Evolutionary conservation across 1,139 yeast species (phyloP).

Genomic region (Kurtzmaniella quercitrusa): DNA sequence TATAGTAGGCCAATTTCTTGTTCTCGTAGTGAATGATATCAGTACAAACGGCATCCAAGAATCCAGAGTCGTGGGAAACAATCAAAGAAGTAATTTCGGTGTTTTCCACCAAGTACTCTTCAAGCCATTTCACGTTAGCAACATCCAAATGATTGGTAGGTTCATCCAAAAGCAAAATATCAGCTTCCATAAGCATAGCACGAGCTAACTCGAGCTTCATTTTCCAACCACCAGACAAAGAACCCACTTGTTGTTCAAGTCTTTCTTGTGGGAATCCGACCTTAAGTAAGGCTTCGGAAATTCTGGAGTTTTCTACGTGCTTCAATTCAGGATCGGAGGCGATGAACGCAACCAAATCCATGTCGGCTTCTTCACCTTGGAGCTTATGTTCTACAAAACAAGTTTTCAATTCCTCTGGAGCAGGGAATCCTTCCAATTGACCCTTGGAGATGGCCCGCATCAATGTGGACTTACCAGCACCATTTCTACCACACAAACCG

Average conservation of each 20-base stretch:
- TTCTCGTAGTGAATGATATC: constrained; percentile 96
- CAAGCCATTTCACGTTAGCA: constrained; percentile 87
- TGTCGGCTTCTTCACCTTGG: constrained; percentile 92
- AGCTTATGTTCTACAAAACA: constrained; percentile 96
- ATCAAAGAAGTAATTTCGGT: constrained; percentile 88
- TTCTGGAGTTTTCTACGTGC: constrained; percentile 60
- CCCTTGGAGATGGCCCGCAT: constrained; percentile 98
- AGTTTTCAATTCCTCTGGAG: constrained; percentile 79
- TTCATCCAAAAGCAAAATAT: constrained; percentile 89
- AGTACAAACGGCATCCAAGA: constrained; percentile 92
- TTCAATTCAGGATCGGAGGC: constrained; percentile 84
- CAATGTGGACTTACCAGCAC: constrained; percentile 97
- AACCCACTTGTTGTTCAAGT: constrained; percentile 85
- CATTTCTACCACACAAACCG: constrained; percentile 97
- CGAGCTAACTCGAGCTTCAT: constrained; percentile 97
- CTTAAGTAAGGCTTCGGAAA: constrained; percentile 66
- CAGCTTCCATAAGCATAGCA: constrained; percentile 98
- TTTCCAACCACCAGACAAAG: constrained; percentile 98
- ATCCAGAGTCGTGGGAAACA: constrained; percentile 97
- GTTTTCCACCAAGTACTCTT: constrained; percentile 77
- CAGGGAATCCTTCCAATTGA: constrained; percentile 96
- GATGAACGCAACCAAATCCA: constrained; percentile 84
- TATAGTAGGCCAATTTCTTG: constrained; percentile 90
- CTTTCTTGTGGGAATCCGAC: constrained; percentile 94
- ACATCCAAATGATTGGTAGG: constrained; percentile 99